Evolutionary conservation across 179 eudicot genomes (phyloP).

Genomic region (Silene vulgaris): DNA sequence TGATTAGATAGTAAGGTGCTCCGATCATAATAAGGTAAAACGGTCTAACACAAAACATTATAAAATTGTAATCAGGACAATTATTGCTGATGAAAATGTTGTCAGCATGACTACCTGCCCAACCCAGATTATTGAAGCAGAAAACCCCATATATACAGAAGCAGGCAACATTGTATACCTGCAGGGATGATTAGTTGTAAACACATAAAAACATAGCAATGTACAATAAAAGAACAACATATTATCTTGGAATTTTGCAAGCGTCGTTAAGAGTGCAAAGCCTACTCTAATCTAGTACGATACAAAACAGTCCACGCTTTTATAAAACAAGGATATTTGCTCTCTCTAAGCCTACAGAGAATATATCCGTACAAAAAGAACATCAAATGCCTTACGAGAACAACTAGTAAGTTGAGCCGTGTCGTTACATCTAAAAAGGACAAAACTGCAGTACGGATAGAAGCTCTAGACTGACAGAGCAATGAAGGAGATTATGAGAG

Average conservation of each 20-base stretch:
- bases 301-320: background rate
- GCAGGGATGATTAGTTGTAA: slow-evolving; percentile 18
- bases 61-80: background rate
- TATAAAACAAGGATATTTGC: background rate
- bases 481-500: no score
- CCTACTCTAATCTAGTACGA: background rate
- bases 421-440: no score
- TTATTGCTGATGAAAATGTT: background rate
- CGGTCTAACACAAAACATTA: background rate
- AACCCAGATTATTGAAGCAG: slow-evolving; percentile 95
- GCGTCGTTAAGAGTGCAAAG: background rate
- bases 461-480: no score
- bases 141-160: slow-evolving; percentile 82
- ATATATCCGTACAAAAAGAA: no score
- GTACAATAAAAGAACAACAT: background rate
- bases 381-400: no score
- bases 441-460: no score
- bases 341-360: no score
- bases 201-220: background rate
- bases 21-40: background rate
- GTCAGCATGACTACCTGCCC: slow-evolving; percentile 54
- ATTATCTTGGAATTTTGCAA: background rate
- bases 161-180: slow-evolving; percentile 99
- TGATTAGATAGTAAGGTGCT: background rate
- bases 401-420: no score